These are phyloP conservation scores for Rosa rugosa DNA, from an alignment of 306 rosid species.

Conservation along the genomic window DNA sequence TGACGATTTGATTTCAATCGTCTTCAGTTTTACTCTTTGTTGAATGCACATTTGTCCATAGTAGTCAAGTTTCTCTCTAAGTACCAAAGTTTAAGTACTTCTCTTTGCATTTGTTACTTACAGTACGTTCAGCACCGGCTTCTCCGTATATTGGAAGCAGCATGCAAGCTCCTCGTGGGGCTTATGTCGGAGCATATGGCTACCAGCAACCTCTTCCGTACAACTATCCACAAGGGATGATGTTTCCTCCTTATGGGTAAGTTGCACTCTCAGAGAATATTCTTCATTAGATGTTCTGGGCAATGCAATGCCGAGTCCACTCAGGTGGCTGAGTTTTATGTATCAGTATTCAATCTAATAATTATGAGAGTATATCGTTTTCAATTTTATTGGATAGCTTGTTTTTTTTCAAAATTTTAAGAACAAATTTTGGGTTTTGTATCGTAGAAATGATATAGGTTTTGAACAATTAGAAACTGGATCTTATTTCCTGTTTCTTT, in stretches of 20 bases:
- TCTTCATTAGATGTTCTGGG: neutral
- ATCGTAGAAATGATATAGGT: neutral
- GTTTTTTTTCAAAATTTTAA: neutral
- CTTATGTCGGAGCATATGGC: conserved; percentile 68
- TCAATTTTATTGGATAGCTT: neutral
- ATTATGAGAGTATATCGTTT: neutral
- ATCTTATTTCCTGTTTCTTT: neutral
- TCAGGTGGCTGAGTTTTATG: neutral
- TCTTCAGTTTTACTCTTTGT: neutral
- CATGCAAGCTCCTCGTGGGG: conserved; percentile 61
- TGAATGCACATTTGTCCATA: neutral
- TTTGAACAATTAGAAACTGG: neutral
- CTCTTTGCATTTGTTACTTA: conserved; percentile 22
- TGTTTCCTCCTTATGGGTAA: conserved; percentile 89
- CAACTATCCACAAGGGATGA: conserved; percentile 72
- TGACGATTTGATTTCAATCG: neutral
- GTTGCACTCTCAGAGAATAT: conserved; percentile 24
- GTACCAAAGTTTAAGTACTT: neutral
- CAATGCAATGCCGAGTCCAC: neutral
- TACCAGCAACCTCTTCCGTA: conserved; percentile 86
- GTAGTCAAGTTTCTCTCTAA: neutral
- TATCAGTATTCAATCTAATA: neutral
- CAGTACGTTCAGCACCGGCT: conserved; percentile 70
- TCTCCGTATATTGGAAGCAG: conserved; percentile 56
- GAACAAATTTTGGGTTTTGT: neutral